Percentiles rank a stretch among this genome's conserved stretches.
phyloP scores from a whole-genome alignment of 495 filamentous ascomycete genomes.

The Terfezia boudieri region DNA sequence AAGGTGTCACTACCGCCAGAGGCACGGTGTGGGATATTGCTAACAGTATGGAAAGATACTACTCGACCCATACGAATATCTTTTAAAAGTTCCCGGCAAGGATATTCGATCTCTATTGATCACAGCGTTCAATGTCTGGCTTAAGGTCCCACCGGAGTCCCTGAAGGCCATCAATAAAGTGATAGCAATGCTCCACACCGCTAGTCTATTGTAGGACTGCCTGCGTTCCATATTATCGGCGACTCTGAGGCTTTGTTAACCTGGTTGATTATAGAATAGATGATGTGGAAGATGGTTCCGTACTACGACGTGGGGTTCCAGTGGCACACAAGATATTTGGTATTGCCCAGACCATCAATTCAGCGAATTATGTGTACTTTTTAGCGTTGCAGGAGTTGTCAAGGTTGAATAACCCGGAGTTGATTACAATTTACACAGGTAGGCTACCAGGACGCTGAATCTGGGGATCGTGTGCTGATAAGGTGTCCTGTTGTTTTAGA shows the following conservation, averaged over 20 bases:
- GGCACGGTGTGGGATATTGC: not conserved
- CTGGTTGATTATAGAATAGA: slow-evolving; percentile 36
- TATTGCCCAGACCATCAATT: slow-evolving; percentile 89
- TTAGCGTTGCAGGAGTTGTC: slow-evolving; percentile 60
- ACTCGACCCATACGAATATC: slow-evolving; percentile 70
- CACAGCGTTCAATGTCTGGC: slow-evolving; percentile 73
- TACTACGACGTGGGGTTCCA: slow-evolving; percentile 67
- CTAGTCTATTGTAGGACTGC: slow-evolving; percentile 47
- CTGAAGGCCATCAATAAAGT: slow-evolving; percentile 69
- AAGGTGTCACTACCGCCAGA: not conserved
- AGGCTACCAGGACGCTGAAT: not conserved
- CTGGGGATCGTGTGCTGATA: not conserved
- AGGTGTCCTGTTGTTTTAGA: slow-evolving; percentile 21
- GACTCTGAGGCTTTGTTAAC: too few relatives aligned
- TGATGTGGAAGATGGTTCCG: slow-evolving; percentile 69
- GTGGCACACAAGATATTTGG: slow-evolving; percentile 92
- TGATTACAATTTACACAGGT: slow-evolving; percentile 50
- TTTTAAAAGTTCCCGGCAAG: slow-evolving; percentile 69
- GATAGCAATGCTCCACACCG: slow-evolving; percentile 81
- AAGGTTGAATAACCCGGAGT: slow-evolving; percentile 46
- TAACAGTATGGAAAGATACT: slow-evolving; percentile 30
- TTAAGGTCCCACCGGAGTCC: slow-evolving; percentile 57
- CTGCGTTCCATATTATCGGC: too few relatives aligned
- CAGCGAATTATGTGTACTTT: slow-evolving; percentile 94
- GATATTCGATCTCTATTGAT: slow-evolving; percentile 73